Evolutionary conservation across 805 yeast genomes (phyloP).

Genomic region (Sugiyamaella lignohabitans): DNA sequence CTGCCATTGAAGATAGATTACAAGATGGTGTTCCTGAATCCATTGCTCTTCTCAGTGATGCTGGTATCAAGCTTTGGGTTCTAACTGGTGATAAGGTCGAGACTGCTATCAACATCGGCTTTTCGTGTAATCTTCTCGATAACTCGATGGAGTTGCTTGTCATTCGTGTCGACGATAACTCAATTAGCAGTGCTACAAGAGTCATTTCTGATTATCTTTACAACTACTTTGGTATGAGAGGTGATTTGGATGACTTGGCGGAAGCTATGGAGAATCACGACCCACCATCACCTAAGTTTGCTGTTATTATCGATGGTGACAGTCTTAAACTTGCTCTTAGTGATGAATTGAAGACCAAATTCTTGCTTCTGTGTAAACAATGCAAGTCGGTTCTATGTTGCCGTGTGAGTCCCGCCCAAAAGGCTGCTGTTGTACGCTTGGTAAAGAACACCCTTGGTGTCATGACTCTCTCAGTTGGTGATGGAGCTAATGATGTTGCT

Average conservation of each 20-base stretch:
- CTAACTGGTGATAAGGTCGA: conserved; percentile 80
- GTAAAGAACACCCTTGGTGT: conserved; percentile 63
- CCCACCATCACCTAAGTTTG: conserved; percentile 53
- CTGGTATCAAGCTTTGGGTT: conserved; percentile 81
- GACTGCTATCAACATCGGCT: conserved; percentile 85
- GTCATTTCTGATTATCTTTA: conserved; percentile 43
- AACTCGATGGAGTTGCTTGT: conserved; percentile 66
- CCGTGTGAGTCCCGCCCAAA: conserved; percentile 81
- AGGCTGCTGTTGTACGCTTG: conserved; percentile 64
- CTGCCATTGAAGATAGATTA: conserved; percentile 75
- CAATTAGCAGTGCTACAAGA: conserved; percentile 29
- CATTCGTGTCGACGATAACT: conserved; percentile 35
- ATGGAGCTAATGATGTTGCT: conserved; percentile 83
- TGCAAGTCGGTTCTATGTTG: conserved; percentile 76
- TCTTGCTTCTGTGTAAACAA: conserved; percentile 65
- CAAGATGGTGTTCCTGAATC: conserved; percentile 79
- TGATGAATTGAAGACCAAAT: conserved; percentile 44
- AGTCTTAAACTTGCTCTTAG: conserved; percentile 50
- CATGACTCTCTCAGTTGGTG: conserved; percentile 79
- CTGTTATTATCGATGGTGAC: conserved; percentile 69
- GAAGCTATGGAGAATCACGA: conserved; percentile 56
- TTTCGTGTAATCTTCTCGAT: conserved; percentile 68
- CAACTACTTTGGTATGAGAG: conserved; percentile 46
- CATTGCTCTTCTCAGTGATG: conserved; percentile 58
- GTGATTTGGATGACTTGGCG: conserved; percentile 44